Base-by-base conservation (phyloP, 2,329 filamentous ascomycete genomes). In the Colletotrichum phormii region DNA sequence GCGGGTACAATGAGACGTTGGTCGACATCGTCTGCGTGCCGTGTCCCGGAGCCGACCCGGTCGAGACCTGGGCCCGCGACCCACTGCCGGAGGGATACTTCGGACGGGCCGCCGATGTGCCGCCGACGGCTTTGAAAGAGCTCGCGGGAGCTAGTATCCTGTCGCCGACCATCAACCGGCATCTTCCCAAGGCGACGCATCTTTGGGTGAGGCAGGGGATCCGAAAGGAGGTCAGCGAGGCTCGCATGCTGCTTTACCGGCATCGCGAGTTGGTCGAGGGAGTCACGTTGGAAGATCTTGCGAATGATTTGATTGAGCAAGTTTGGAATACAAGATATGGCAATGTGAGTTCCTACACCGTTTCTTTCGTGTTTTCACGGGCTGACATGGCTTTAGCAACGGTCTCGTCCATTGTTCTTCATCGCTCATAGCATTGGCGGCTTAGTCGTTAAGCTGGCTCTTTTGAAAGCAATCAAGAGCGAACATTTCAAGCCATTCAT, bases 391-490 rank as follows among this genome's bases (percentile, higher is more conserved):
- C 0, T 18, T 6, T 54, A 80, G 61, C 77, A 78, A 24, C 79
- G 79, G 54, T 80, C 81, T 1, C 85, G 90, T 5, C 90, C 90
- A 0, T 75, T 92, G 2, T 85, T 92, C 72, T 90, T 92, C 76
- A 83, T 92, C 13, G 89, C 86, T 12, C 90, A 92, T 70, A 90
- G 89, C 59, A 84, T 91, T 6, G 90, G 90, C 1, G 90, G 90
- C 0, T 77, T 92, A 31, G 88, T 91, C 1, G 87, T 87, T 7
- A 92, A 92, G 81, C 82, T 86, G 76, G 88, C 88, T 1, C 76
- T 92, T 54, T 83, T 87, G 8, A 86, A 84, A 75, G 87, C 88
- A 3, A 83, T 79, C 49, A 77, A 81, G 22, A 79, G 79, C 31
- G 72, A 80, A 0, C 77, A 78, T 3, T 84, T 85, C 73, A 82